Percentiles rank a stretch among this genome's conserved stretches.
Conservation (phyloP, 805 yeast species). For the Saccharomycopsis sp. region DNA sequence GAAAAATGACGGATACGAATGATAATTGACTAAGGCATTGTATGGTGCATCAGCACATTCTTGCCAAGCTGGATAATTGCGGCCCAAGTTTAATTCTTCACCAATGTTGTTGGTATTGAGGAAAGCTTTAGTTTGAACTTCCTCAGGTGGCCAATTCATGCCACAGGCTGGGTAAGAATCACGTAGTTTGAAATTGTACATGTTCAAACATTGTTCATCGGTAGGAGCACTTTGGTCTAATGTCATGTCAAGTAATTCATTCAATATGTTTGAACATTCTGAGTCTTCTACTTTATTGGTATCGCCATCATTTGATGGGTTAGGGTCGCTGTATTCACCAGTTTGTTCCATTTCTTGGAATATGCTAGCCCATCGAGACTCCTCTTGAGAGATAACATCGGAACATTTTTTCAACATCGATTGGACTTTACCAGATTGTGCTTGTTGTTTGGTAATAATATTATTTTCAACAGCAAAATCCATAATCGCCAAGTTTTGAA, state of each 20-base stretch:
- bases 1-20: constrained; percentile 39
- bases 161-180: constrained; percentile 75
- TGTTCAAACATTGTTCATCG: constrained; percentile 59
- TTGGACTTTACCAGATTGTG: constrained; percentile 11
- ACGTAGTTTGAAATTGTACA: constrained; percentile 68
- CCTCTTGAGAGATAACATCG: constrained; percentile 1
- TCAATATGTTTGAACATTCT: constrained; percentile 8
- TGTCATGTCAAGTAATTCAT: constrained; percentile 9
- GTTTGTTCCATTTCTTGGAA: constrained; percentile 14
- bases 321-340: constrained; percentile 17
- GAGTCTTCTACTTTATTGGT: constrained; percentile 12
- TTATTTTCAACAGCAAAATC: constrained; percentile 16
- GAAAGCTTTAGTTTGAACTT: constrained; percentile 45
- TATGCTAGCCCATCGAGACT: constrained; percentile 9
- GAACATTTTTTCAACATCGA: constrained; percentile 3
- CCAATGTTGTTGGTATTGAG: constrained; percentile 42
- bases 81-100: constrained; percentile 45
- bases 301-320: constrained; percentile 4
- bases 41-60: constrained; percentile 71
- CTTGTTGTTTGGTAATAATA: constrained; percentile 6
- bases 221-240: constrained; percentile 9
- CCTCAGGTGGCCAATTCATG: constrained; percentile 80
- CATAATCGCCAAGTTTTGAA: constrained; percentile 40
- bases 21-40: constrained; percentile 39
- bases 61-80: constrained; percentile 45